Evolutionary conservation across 768 basidiomycete genomes (phyloP), one percentile per base, ranked within the genome.

Genomic region (Psilocybe azurescens): DNA sequence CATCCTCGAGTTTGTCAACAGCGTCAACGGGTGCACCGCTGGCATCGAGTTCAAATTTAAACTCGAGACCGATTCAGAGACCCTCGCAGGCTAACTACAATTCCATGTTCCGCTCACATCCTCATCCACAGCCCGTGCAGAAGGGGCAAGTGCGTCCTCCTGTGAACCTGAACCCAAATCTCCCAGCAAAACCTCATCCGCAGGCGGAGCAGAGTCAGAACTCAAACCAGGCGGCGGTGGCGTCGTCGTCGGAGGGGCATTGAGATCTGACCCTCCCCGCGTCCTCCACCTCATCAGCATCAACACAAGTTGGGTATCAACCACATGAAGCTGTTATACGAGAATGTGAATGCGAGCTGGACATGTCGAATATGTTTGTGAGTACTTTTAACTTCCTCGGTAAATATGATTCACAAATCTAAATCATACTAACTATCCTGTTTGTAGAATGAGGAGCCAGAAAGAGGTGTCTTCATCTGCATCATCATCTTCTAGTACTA

Each of bases 281-380:
- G 24, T 24, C 24, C 24, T 36, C 33, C 7, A 36, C 6, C 11
- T 36, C 33, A 36, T 44, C 6, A 44, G 14, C 41, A 44, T 5
- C 41, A 44, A 16, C 58, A 54, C 18, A 72, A 69, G 48, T 64
- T 76, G 30, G 74, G 75, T 29, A 74, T 76, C 36, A 71, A 63
- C 9, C 75, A 76, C 62, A 68, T 76, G 55, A 70, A 74, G 47
- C 57, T 76, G 55, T 55, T 76, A 44, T 76, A 73, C 59, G 72
- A 71, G 59, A 70, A 68, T 9, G 63, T 65, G 41, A 65, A 53
- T 2, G 57, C 66, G 14, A 52, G 56, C 33, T 66, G 72, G 70
- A 61, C 66, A 13, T 76, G 75, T 65, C 65, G 72, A 51, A 70
- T 73, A 69, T 76, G 75, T 56, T 47, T 70, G 75, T 74, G 55